Conservation (phyloP, 768 basidiomycete genomes). For the Exidia glandulosa region DNA sequence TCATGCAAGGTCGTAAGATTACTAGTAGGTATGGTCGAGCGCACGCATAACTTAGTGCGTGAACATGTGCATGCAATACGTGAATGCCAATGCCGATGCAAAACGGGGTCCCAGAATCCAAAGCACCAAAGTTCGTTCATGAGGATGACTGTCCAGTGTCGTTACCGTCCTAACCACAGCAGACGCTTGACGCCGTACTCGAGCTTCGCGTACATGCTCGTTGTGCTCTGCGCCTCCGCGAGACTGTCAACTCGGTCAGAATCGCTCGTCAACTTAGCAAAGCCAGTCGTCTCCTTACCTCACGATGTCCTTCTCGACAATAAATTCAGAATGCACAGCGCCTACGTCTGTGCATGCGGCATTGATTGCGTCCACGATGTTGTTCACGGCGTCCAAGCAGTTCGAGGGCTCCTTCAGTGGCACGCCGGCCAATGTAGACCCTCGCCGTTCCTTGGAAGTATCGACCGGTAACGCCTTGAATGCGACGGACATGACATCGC, state of each 20-base stretch:
- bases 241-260: constrained; percentile 35
- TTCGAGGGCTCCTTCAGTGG: constrained; percentile 47
- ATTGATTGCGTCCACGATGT: constrained; percentile 61
- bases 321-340: constrained; percentile 31
- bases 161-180: constrained; percentile 71
- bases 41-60: not conserved
- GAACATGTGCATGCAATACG: not conserved
- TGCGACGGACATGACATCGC: constrained; percentile 40
- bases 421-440: constrained; percentile 28
- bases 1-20: not conserved
- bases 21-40: not conserved
- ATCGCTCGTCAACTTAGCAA: constrained; percentile 5
- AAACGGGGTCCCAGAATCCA: not conserved
- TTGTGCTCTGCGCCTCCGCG: constrained; percentile 74
- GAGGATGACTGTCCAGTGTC: not conserved
- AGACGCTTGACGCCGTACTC: constrained; percentile 88
- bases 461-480: constrained; percentile 76
- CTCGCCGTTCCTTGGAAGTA: constrained; percentile 38
- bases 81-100: too few species aligned
- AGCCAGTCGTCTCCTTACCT: constrained; percentile 38
- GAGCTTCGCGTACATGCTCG: constrained; percentile 82
- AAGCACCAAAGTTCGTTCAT: too few species aligned
- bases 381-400: constrained; percentile 67
- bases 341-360: constrained; percentile 59
- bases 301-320: constrained; percentile 64